Base-by-base conservation (phyloP, 371 early-diverging fungal genomes). In the Mortierella sp. region DNA sequence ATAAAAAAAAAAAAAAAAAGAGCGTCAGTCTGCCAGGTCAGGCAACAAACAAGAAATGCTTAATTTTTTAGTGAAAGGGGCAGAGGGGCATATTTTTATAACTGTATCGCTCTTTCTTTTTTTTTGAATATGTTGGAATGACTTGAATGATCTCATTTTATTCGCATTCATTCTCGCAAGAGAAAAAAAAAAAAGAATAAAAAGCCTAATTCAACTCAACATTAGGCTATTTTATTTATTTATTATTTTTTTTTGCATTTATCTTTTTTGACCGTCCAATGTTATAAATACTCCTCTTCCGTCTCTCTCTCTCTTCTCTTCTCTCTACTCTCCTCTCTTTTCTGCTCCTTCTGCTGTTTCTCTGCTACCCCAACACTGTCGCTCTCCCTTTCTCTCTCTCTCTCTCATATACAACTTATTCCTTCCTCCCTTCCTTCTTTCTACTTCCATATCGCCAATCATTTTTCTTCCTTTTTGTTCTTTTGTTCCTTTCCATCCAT, bases 231-330 rank as follows among this genome's bases (percentile, higher is more conserved):
- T 66, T 68, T 9, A 9, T 49, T 53, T 31, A 43, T 45, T 37
- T 60, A 57, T 59, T 67, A 59, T 47, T 47, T 37, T 51, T 22
- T 29, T n/a, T 29, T 55, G 53, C 60, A 22, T 47, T 66, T 55
- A 64, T 76, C 64, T 78, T 71, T 73, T 83, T 55, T 29, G 13
- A 34, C 47, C 35, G 26, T 61, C 54, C 67, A n/a, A 17, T 31
- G 15, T 13, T 17, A n/a, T 60, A 35, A 60, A 55, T 23, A 49
- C 53, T 28, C 45, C 31, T 49, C 49, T 31, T 57, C 31, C 47
- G 32, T 67, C 3, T 54, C 10, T 47, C 53, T 28, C 34, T 26
- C 15, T 49, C 26, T 29, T 29, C 15, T 29, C 43, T 35, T 61
- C 42, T 67, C 62, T 61, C 42, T 49, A 9, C n/a, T 5, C 13